Evolutionary conservation across 2,329 filamentous ascomycete genomes (phyloP), one percentile per base, ranked within the genome.

Genomic region (Ophiocordyceps unilateralis): DNA sequence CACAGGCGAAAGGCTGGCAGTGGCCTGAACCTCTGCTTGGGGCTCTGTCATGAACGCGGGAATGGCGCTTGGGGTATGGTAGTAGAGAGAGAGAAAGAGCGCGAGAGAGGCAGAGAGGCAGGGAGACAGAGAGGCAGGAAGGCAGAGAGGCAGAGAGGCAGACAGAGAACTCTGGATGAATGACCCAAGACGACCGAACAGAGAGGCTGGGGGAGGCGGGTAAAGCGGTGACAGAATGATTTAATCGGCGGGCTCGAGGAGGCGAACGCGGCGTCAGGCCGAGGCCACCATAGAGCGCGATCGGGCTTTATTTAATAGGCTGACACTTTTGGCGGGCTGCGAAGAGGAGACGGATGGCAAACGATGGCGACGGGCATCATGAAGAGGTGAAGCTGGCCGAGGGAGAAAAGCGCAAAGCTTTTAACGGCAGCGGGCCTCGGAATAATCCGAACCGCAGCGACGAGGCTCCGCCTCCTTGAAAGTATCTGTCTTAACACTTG

Each of bases 1-100:
- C 41, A 72, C 53, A 12, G 69, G 70, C 40, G 64, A 70, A 45
- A 74, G 59, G 56, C 67, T 62, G 59, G 69, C 69, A 51, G 68
- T 64, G 51, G 69, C 70, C 64, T 69, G 63, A 48, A 71, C 53
- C 53, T 67, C 61, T 40, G 66, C 65, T 45, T 66, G 58, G 47
- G 55, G 58, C 47, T 65, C 63, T 54, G 61, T 62, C 68, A 72
- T 72, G 56, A 64, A 63, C 50, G 39, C 41, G 48, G 46, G 14
- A 5, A 26, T 20, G 15, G 32, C 4, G 19, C n/a, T 17, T 15
- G 15, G 23, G 23, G 20, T 30, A 15, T 21, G 30, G 42, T 46
- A 20, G 40, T 39, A 41, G 24, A 44, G 26, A 37, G 38, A 36
- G 17, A 12, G 40, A 32, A 28, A 44, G 41, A 47, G 46, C 28